Evolutionary conservation across 495 filamentous ascomycete genomes (phyloP), one percentile per base, ranked within the genome.

Genomic region (Penicillium egyptiacum): DNA sequence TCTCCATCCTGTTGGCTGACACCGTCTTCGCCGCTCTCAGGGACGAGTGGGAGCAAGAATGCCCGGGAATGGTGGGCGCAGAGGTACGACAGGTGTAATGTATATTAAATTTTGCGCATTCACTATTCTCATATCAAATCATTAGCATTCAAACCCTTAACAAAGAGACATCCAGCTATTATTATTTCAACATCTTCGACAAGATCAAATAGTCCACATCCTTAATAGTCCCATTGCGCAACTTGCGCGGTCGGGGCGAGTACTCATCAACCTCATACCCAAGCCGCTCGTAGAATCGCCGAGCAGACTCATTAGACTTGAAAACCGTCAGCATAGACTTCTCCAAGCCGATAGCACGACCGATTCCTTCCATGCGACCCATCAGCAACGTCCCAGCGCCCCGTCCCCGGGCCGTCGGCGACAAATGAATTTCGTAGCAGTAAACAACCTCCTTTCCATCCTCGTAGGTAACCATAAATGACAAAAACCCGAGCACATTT

Each of bases 1-100:
- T 91, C 39, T 91, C 90, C 1, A 79, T 90, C 31, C 67, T 97
- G 28, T 81, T 97, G 0, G 89, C 86, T 9, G 94, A 98, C 66
- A 79, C 86, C 45, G 74, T 96, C 3, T 98, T 93, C 73, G 91
- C 92, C 0, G 89, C 91, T 7, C 75, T 98, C 42, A 72, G 93
- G 50, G 94, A 98, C 61, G 95, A 98, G 70, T 93, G 90, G 88
- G 94, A 98, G 71, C 83, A 89, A 23, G 91, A 96, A 67, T 74
- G 93, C 58, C 92, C 93, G 8, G 92, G 96, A 67, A 87, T 90
- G 82, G 86, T 81, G 53, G 95, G 91, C 55, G 88, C 90, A 71
- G 88, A 95, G 42, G 86, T 92, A 30, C 80, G 86, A 65, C 93
- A 92, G 72, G 92, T 98, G 72, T 93, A 81, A 67, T 55, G 37